Evolutionary conservation across 2,329 filamentous ascomycete species (phyloP).

Genomic region (Chalaropsis ovoidea): DNA sequence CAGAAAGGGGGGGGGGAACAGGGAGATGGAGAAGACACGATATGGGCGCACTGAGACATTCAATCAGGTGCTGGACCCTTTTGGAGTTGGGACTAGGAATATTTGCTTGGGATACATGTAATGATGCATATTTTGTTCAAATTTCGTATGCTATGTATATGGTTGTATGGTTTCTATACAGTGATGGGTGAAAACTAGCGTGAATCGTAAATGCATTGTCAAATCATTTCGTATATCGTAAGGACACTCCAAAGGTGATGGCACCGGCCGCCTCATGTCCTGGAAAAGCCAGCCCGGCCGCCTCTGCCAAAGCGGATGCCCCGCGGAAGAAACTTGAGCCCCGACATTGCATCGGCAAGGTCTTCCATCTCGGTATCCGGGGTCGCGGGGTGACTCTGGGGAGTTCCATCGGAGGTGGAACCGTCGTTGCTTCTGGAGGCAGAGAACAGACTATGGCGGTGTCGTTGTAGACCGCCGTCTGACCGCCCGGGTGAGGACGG

Average conservation of each 20-base stretch:
- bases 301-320: conserved; percentile 56
- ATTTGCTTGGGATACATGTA: conserved; percentile 13
- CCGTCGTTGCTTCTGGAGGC: not conserved
- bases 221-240: not conserved
- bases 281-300: conserved; percentile 46
- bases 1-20: not conserved
- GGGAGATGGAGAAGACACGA: not conserved
- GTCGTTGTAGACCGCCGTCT: not conserved
- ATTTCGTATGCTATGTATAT: not conserved
- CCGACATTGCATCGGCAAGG: conserved; percentile 57
- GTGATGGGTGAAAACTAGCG: not conserved
- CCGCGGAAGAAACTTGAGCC: conserved; percentile 59
- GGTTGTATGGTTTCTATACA: not conserved
- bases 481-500: conserved; percentile 13
- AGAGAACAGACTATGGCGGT: not conserved
- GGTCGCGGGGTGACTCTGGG: conserved; percentile 20
- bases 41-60: conserved; percentile 1
- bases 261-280: conserved; percentile 31
- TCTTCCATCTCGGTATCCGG: conserved; percentile 50
- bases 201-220: not conserved
- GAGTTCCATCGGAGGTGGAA: not conserved
- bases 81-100: conserved; percentile 17
- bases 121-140: conserved; percentile 4
- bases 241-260: not conserved
- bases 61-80: conserved; percentile 5